Conservation (phyloP, 2,329 filamentous ascomycete species). For the Xylogone sp. region DNA sequence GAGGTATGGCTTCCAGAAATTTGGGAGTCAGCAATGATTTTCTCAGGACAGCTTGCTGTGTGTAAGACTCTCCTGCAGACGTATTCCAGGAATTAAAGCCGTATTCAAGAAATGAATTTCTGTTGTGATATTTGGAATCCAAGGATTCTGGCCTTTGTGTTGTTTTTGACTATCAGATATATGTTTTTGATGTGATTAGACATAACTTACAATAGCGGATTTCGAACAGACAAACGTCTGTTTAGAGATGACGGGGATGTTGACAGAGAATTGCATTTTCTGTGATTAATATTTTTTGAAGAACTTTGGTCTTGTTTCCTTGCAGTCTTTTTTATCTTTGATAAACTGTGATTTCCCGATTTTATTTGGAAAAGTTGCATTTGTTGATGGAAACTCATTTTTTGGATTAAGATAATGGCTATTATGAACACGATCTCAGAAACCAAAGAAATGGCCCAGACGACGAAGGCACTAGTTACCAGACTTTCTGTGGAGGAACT, state of each 20-base stretch:
- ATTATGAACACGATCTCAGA: constrained; percentile 24
- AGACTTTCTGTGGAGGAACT: constrained; percentile 13
- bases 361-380: constrained; percentile 21
- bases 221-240: constrained; percentile 45
- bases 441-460: constrained; percentile 23
- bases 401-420: constrained; percentile 21
- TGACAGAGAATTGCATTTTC: too few species aligned
- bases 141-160: constrained; percentile 41
- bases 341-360: constrained; percentile 9
- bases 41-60: constrained; percentile 52
- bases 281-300: constrained; percentile 9
- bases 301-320: constrained; percentile 11
- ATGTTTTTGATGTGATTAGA: constrained; percentile 53
- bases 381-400: constrained; percentile 11
- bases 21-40: constrained; percentile 36
- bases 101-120: constrained; percentile 38
- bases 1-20: constrained; percentile 68
- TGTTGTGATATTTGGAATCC: constrained; percentile 35
- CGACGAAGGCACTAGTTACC: constrained; percentile 21
- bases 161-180: constrained; percentile 39
- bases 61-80: constrained; percentile 60
- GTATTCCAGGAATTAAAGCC: constrained; percentile 76
- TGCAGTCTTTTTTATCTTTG: constrained; percentile 16
- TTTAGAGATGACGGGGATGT: constrained; percentile 33
- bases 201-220: constrained; percentile 43